These are phyloP conservation scores for Xylaria longipes DNA, from an alignment of 495 filamentous ascomycete species.

Conservation along the genomic window DNA sequence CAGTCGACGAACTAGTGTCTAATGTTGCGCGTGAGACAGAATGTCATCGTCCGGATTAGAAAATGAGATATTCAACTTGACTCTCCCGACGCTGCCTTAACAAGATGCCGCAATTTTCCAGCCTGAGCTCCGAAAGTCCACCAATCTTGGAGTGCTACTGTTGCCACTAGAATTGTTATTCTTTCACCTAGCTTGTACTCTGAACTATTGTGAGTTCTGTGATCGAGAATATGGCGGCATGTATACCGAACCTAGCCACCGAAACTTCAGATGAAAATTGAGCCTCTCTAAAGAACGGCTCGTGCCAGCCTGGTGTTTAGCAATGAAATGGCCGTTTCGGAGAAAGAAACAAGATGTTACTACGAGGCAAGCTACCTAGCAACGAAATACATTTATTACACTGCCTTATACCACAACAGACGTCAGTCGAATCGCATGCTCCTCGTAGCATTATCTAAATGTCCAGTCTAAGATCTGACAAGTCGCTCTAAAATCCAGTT, in stretches of 20 bases:
- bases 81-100: neutral
- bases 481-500: neutral
- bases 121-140: neutral
- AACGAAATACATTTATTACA: too few species aligned
- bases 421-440: neutral
- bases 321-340: too few species aligned
- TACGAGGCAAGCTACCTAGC: too few species aligned
- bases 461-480: neutral
- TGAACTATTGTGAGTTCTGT: too few species aligned
- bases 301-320: too few species aligned
- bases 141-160: neutral
- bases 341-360: too few species aligned
- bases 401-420: too few species aligned
- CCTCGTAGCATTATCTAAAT: neutral
- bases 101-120: too few species aligned
- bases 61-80: neutral
- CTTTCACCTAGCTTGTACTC: too few species aligned
- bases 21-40: neutral
- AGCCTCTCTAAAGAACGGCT: neutral
- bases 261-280: neutral
- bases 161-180: too few species aligned
- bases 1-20: slow-evolving; percentile 3
- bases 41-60: neutral
- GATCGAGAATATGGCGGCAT: neutral
- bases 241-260: neutral